Conservation (phyloP, 495 filamentous ascomycete genomes). For the Pseudevernia furfuracea region DNA sequence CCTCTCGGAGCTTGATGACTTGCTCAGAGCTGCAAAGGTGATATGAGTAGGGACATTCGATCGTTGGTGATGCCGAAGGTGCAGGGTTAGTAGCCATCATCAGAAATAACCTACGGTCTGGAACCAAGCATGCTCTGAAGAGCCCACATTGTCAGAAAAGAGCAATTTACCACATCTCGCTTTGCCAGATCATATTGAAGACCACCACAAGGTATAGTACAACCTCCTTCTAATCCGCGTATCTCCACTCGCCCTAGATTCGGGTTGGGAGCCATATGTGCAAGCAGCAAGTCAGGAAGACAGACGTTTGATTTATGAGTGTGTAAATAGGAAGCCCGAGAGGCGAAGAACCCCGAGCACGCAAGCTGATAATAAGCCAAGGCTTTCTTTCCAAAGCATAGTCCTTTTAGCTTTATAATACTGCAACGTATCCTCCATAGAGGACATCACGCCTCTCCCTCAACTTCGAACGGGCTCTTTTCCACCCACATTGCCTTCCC, state of each 20-base stretch:
- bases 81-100: not conserved
- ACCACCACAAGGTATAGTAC: not conserved
- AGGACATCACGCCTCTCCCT: conserved; percentile 23
- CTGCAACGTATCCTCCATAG: not conserved
- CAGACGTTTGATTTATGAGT: not conserved
- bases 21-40: conserved; percentile 12
- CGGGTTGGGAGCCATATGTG: not conserved
- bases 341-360: not conserved
- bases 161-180: not conserved
- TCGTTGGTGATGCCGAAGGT: not conserved
- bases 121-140: not conserved
- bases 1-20: conserved; percentile 1
- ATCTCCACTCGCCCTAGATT: not conserved
- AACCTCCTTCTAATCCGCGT: not conserved
- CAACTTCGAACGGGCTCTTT: conserved; percentile 27
- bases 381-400: conserved; percentile 2
- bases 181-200: not conserved
- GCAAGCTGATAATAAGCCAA: conserved; percentile 3
- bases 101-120: not conserved
- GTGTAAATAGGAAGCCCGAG: not conserved
- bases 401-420: not conserved
- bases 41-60: not conserved
- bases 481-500: conserved; percentile 5
- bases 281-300: not conserved
- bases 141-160: not conserved